A percentile compares a stretch with the other conserved stretches of the same genome.
Conservation (phyloP, 768 basidiomycete species). For the Imleria badia region DNA sequence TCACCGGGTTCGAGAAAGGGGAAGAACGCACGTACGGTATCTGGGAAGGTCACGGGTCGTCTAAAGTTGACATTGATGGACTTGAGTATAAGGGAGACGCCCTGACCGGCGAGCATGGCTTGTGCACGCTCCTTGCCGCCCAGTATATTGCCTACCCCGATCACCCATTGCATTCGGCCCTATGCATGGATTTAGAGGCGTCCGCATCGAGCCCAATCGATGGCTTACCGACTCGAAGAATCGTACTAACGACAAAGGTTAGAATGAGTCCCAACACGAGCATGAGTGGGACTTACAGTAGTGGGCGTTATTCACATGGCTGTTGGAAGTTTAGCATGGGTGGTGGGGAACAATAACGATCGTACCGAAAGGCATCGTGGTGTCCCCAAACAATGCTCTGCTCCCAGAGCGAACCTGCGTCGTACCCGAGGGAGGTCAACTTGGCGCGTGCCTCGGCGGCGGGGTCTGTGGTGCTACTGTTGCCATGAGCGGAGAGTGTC, state of each 20-base stretch:
- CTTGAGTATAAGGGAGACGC: constrained; percentile 74
- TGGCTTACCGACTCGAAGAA: constrained; percentile 66
- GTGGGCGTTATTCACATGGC: constrained; percentile 77
- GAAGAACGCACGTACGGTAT: constrained; percentile 52
- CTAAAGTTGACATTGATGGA: constrained; percentile 65
- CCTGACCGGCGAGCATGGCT: constrained; percentile 60
- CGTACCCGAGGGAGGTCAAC: constrained; percentile 51
- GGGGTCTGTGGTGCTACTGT: neutral
- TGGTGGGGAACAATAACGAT: neutral
- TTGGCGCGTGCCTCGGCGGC: constrained; percentile 41
- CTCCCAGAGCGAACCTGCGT: constrained; percentile 71
- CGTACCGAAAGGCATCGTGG: constrained; percentile 72
- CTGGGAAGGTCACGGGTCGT: constrained; percentile 72
- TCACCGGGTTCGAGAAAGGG: constrained; percentile 1
- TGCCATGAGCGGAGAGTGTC: neutral
- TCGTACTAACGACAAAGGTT: constrained; percentile 43
- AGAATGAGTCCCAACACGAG: neutral
- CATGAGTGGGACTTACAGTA: constrained; percentile 47
- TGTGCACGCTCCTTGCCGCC: constrained; percentile 57
- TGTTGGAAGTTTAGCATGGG: constrained; percentile 23
- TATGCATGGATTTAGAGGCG: constrained; percentile 20
- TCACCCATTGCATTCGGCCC: constrained; percentile 72
- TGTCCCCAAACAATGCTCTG: constrained; percentile 80
- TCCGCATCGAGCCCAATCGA: neutral
- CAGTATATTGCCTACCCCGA: constrained; percentile 52